Evolutionary conservation across 805 yeast species (phyloP).

Genomic region (Saturnispora gosingensis): DNA sequence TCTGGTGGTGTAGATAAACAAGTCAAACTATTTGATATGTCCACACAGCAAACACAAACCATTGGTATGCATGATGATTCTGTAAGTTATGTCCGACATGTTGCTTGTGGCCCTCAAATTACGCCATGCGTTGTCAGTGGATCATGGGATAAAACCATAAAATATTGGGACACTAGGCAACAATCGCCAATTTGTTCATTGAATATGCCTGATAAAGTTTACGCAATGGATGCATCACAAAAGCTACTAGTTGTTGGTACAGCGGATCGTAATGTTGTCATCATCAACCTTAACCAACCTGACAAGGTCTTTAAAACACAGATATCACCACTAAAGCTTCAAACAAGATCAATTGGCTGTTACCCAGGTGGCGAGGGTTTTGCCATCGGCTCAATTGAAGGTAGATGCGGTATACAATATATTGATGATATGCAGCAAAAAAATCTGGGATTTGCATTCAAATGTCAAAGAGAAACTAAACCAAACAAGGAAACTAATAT

Average conservation of each 20-base stretch:
- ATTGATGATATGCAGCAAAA: conserved; percentile 74
- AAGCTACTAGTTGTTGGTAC: conserved; percentile 86
- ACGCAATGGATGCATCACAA: conserved; percentile 76
- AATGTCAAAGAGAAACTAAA: conserved; percentile 79
- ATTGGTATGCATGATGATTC: conserved; percentile 82
- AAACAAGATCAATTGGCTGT: conserved; percentile 75
- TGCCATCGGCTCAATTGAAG: conserved; percentile 90
- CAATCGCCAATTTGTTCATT: conserved; percentile 76
- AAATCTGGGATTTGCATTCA: conserved; percentile 75
- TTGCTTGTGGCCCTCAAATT: conserved; percentile 76
- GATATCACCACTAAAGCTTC: conserved; percentile 79
- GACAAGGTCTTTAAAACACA: conserved; percentile 66
- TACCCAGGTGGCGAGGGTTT: conserved; percentile 89
- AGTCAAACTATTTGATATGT: conserved; percentile 74
- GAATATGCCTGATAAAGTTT: conserved; percentile 81
- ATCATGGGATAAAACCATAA: conserved; percentile 92
- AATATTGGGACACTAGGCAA: conserved; percentile 90
- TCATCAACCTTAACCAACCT: conserved; percentile 77
- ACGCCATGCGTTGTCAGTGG: conserved; percentile 81
- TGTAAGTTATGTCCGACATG: conserved; percentile 64
- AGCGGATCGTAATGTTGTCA: conserved; percentile 75
- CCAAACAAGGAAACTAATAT: conserved; percentile 51
- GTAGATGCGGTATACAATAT: conserved; percentile 91
- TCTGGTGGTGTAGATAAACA: conserved; percentile 90
- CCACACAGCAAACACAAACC: conserved; percentile 72